Evolutionary conservation across 2,329 filamentous ascomycete genomes (phyloP).

Genomic region (Xylariales sp.): DNA sequence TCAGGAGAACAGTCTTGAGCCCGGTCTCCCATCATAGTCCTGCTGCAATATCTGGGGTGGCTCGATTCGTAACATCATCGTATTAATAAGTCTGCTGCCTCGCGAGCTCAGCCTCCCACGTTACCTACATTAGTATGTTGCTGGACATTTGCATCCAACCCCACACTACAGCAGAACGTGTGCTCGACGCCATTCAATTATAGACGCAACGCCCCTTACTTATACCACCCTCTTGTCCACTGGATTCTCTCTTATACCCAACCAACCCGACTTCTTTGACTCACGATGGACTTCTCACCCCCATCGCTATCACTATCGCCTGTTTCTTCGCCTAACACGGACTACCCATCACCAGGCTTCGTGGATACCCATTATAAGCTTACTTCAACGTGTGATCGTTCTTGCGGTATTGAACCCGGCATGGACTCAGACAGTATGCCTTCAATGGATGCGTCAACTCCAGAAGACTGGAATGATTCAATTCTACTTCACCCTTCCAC

Average conservation of each 20-base stretch:
- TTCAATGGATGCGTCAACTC: slow-evolving; percentile 34
- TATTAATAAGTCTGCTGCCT: too few relatives aligned
- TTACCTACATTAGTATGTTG: too few relatives aligned
- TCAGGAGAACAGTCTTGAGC: too few relatives aligned
- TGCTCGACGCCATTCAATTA: too few relatives aligned
- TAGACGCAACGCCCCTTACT: too few relatives aligned
- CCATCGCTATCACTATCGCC: slow-evolving; percentile 41
- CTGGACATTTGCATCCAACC: too few relatives aligned
- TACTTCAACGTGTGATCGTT: slow-evolving; percentile 35
- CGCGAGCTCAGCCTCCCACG: too few relatives aligned
- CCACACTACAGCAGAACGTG: too few relatives aligned
- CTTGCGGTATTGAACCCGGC: slow-evolving; percentile 31
- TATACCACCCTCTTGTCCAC: slow-evolving; percentile 1
- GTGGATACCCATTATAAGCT: slow-evolving; percentile 39
- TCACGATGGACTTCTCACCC: slow-evolving; percentile 45
- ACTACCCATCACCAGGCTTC: slow-evolving; percentile 42
- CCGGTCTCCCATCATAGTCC: too few relatives aligned
- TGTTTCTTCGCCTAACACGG: slow-evolving; percentile 37
- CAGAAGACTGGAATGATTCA: slow-evolving; percentile 38
- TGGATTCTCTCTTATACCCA: too few relatives aligned
- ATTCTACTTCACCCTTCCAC: slow-evolving; percentile 34
- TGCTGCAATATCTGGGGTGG: too few relatives aligned
- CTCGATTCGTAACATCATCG: too few relatives aligned
- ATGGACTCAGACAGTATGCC: slow-evolving; percentile 34
- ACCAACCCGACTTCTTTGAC: slow-evolving; percentile 5